A percentile compares a stretch with the other conserved stretches of the same genome.
These are phyloP conservation scores for Colletotrichum zoysiae DNA, from an alignment of 2,329 filamentous ascomycete species.

Conservation along the genomic window DNA sequence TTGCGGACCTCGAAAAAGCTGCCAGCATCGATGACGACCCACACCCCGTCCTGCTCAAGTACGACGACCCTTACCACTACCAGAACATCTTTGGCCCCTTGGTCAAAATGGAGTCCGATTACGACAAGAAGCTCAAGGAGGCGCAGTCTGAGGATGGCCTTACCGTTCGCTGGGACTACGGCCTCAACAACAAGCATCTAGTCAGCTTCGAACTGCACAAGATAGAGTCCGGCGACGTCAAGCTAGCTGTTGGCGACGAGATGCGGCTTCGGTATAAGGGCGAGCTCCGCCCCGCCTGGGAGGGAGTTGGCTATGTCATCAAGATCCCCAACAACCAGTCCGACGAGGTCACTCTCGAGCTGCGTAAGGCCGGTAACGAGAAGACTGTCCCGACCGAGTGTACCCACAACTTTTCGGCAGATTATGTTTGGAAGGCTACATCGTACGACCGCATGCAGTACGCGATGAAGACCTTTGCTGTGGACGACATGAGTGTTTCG, in stretches of 20 bases:
- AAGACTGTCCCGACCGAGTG: constrained; percentile 96
- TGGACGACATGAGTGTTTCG: constrained; percentile 98
- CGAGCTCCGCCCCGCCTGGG: constrained; percentile 91
- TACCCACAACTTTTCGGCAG: constrained; percentile 97
- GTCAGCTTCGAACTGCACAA: constrained; percentile 97
- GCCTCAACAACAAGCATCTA: constrained; percentile 96
- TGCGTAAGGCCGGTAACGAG: constrained; percentile 94
- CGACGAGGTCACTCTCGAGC: constrained; percentile 94
- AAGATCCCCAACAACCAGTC: constrained; percentile 99
- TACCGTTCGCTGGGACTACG: constrained; percentile 93
- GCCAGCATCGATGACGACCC: constrained; percentile 95
- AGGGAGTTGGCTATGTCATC: constrained; percentile 98
- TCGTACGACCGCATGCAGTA: constrained; percentile 99
- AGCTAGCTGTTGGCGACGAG: constrained; percentile 96
- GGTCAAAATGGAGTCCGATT: constrained; percentile 99
- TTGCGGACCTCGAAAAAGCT: constrained; percentile 91
- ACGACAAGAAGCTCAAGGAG: constrained; percentile 98
- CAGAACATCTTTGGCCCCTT: constrained; percentile 98
- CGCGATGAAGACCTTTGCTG: constrained; percentile 98
- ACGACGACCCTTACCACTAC: constrained; percentile 98
- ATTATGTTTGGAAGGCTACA: constrained; percentile 99
- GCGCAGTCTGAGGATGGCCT: constrained; percentile 97
- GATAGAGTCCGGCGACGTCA: constrained; percentile 96
- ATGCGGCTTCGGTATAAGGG: constrained; percentile 98
- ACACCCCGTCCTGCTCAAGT: constrained; percentile 89